phyloP scores from a whole-genome alignment of 177 flowering plant species.

The Telopea speciosissima region DNA sequence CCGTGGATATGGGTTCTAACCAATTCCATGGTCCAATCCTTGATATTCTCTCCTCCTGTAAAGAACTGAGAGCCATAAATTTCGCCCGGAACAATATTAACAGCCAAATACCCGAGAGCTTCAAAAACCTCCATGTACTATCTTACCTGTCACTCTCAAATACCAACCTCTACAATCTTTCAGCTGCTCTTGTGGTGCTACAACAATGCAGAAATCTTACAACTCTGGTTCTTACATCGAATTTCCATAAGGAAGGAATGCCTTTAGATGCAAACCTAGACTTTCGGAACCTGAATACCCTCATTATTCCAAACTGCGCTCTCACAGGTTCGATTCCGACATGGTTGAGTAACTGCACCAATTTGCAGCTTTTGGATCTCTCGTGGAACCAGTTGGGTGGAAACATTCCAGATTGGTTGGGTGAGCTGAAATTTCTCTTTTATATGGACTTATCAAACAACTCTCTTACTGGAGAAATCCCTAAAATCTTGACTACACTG shows the following conservation, averaged over 20 bases:
- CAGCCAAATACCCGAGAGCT: conserved; percentile 23
- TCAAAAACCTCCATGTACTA: conserved; percentile 18
- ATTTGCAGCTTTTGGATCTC: conserved; percentile 25
- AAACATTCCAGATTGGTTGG: conserved; percentile 26
- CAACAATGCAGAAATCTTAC: conserved; percentile 24
- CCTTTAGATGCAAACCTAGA: conserved; percentile 14
- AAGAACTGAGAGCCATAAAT: conserved; percentile 21
- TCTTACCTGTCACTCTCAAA: conserved; percentile 26
- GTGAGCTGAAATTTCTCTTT: conserved; percentile 20
- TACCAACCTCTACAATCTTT: conserved; percentile 20
- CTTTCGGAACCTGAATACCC: conserved; percentile 17
- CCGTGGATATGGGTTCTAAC: conserved; percentile 32
- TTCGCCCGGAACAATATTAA: conserved; percentile 24
- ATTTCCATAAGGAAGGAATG: conserved; percentile 22
- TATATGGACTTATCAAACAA: conserved; percentile 34
- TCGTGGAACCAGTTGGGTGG: conserved; percentile 32
- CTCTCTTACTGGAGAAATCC: conserved; percentile 21
- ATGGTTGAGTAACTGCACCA: conserved; percentile 20
- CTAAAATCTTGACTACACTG: conserved; percentile 17
- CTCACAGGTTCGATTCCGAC: conserved; percentile 24
- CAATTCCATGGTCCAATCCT: conserved; percentile 27
- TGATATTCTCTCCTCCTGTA: conserved; percentile 25
- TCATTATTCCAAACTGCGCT: conserved; percentile 23
- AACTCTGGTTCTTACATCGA: conserved; percentile 25
- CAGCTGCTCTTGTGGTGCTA: conserved; percentile 19